Conservation (phyloP, 2,329 filamentous ascomycete genomes). For the Colletotrichum kahawae region DNA sequence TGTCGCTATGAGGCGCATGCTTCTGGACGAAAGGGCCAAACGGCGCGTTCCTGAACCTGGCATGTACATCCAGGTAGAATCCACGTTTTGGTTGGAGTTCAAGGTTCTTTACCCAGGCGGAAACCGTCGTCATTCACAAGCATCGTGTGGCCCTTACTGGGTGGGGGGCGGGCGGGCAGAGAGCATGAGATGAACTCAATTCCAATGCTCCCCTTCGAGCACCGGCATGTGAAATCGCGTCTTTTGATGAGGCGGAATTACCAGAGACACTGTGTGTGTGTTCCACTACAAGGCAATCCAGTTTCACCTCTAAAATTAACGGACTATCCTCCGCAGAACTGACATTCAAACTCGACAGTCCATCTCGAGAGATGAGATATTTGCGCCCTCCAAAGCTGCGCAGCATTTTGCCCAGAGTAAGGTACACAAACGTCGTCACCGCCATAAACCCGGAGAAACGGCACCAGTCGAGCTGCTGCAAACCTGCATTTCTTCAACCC, state of each 20-base stretch:
- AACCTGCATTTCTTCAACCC: neutral
- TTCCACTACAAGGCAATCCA: neutral
- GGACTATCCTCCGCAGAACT: neutral
- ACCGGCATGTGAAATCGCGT: neutral
- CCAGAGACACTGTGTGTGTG: neutral
- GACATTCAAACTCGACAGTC: neutral
- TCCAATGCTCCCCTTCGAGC: neutral
- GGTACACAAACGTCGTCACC: neutral
- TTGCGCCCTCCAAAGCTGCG: neutral
- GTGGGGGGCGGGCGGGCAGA: neutral
- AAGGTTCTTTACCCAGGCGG: neutral
- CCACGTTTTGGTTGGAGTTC: neutral
- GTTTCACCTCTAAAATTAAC: neutral
- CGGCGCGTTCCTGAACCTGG: neutral
- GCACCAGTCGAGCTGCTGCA: neutral
- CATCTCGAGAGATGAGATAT: fast-evolving
- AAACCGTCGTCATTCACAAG: neutral
- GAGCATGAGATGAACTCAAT: slow-evolving; percentile 12
- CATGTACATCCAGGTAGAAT: neutral
- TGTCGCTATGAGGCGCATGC: neutral
- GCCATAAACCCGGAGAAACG: neutral
- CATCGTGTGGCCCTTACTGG: neutral
- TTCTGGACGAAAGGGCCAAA: neutral
- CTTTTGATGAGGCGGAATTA: neutral
- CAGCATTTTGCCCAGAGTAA: no score